Conservation (phyloP, 495 filamentous ascomycete species). For the Talaromyces borbonicus region DNA sequence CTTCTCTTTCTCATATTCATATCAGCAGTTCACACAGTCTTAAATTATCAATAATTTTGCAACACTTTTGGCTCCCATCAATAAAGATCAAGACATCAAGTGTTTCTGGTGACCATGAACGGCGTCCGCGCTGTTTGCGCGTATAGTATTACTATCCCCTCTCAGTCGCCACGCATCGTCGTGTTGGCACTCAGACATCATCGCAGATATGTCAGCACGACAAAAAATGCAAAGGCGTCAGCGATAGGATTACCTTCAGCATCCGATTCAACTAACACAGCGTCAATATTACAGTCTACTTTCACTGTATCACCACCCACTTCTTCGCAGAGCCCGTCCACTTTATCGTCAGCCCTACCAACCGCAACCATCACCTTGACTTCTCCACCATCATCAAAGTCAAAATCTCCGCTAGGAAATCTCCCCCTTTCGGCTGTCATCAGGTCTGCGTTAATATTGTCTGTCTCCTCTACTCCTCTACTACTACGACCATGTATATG, state of each 20-base stretch:
- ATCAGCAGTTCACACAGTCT: no score
- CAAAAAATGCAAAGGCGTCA: slow-evolving; percentile 5
- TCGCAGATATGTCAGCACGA: slow-evolving; percentile 4
- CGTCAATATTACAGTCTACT: background rate
- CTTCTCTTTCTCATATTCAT: background rate
- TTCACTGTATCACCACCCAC: background rate
- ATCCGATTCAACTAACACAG: background rate
- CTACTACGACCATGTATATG: slow-evolving; percentile 63
- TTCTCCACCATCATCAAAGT: background rate
- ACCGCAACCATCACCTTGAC: background rate
- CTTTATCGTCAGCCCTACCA: background rate
- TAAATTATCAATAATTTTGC: no score
- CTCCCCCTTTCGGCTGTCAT: slow-evolving; percentile 66
- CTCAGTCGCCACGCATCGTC: background rate
- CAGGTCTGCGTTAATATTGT: slow-evolving; percentile 68
- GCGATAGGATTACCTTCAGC: background rate
- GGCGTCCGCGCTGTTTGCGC: slow-evolving; percentile 2
- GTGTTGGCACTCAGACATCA: background rate
- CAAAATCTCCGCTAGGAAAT: slow-evolving; percentile 49
- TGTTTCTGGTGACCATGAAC: slow-evolving; percentile 7
- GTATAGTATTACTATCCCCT: background rate
- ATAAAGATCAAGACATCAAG: no score
- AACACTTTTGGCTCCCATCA: no score
- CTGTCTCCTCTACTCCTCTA: slow-evolving; percentile 66
- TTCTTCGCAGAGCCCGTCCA: no score